Percentiles rank a stretch among this genome's conserved stretches.
phyloP scores from a whole-genome alignment of 345 rosid species.

The Dipteronia sinensis region DNA sequence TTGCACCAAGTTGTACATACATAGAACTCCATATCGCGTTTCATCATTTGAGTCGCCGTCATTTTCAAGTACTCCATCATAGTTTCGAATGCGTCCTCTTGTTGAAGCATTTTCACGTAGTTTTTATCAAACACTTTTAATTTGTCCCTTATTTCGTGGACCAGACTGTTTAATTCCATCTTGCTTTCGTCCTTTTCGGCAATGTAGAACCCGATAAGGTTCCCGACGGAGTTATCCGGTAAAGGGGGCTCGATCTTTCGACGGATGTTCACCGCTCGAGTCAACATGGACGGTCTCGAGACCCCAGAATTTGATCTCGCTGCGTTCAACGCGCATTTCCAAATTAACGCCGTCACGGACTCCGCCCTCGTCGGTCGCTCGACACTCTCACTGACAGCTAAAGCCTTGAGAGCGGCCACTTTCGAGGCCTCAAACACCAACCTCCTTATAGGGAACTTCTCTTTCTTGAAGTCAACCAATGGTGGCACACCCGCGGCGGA shows the following conservation, averaged over 20 bases:
- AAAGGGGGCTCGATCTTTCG: constrained; percentile 11
- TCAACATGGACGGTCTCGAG: neutral
- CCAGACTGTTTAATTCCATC: constrained; percentile 26
- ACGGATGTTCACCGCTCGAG: constrained; percentile 16
- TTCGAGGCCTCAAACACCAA: constrained; percentile 20
- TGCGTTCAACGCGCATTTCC: constrained; percentile 14
- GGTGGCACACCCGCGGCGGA: neutral
- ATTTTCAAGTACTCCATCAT: constrained; percentile 9
- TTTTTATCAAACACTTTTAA: constrained; percentile 4
- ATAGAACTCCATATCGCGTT: constrained; percentile 22
- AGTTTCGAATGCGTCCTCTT: neutral
- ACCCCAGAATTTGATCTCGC: neutral
- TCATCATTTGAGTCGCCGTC: neutral
- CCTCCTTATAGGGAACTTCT: constrained; percentile 21
- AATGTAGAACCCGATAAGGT: neutral
- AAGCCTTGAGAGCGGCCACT: constrained; percentile 14
- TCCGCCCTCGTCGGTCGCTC: constrained; percentile 16
- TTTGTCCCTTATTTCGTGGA: constrained; percentile 24
- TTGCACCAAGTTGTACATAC: constrained; percentile 26
- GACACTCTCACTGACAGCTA: neutral
- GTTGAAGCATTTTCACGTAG: constrained; percentile 13
- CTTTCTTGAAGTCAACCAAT: neutral
- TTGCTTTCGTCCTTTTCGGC: constrained; percentile 1
- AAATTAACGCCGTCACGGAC: constrained; percentile 30
- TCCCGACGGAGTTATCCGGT: constrained; percentile 15